phyloP scores from a whole-genome alignment of 179 eudicot species.

The Spergularia azorica region DNA sequence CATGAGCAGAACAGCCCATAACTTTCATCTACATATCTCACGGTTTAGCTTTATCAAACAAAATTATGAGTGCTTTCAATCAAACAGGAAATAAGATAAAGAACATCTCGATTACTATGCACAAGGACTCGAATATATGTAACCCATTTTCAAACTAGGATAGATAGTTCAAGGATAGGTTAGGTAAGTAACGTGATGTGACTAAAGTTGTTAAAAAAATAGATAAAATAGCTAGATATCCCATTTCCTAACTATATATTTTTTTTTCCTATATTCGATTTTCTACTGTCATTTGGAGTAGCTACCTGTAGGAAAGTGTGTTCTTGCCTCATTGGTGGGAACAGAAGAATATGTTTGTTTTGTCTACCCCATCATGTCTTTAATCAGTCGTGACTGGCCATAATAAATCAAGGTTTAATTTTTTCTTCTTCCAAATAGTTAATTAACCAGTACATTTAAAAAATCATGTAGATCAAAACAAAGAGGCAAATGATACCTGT shows the following conservation, averaged over 20 bases:
- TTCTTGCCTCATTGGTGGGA: background rate
- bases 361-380: background rate
- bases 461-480: background rate
- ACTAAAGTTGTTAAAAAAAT: no score
- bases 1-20: background rate
- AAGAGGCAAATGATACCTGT: background rate
- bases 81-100: slow-evolving; percentile 1
- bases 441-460: no score
- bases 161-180: background rate
- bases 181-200: background rate
- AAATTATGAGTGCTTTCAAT: background rate
- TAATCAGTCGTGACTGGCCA: background rate
- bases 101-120: background rate
- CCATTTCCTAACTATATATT: no score
- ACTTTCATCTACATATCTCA: background rate
- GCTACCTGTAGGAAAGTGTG: background rate
- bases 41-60: background rate
- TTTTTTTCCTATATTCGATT: background rate
- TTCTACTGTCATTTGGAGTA: background rate
- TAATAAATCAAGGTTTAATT: background rate
- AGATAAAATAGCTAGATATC: no score
- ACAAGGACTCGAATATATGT: background rate
- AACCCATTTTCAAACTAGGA: background rate
- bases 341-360: background rate
- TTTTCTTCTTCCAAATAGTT: background rate